These are phyloP conservation scores for Sugiyamaella floridensis DNA, from an alignment of 805 yeast species.

Conservation along the genomic window DNA sequence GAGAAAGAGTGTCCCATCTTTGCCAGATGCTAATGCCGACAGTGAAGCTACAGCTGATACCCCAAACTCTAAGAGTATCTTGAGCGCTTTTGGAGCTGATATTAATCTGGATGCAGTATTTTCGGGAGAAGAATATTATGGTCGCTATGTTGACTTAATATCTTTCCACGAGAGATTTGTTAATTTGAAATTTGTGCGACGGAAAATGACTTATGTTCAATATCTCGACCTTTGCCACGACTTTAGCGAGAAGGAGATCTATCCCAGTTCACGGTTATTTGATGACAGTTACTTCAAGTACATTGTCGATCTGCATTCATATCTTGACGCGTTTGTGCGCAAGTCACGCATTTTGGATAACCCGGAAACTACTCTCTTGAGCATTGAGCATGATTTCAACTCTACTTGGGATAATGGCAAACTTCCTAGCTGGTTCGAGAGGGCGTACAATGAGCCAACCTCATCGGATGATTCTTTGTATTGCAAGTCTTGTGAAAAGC, in stretches of 20 bases:
- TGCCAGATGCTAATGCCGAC: constrained; percentile 7
- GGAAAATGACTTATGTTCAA: constrained; percentile 38
- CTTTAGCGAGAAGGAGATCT: constrained; percentile 29
- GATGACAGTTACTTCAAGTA: constrained; percentile 38
- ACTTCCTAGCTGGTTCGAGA: constrained; percentile 9
- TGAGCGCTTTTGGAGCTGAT: constrained; percentile 46
- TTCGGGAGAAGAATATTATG: constrained; percentile 55
- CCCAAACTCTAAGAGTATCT: constrained; percentile 28
- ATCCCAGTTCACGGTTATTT: constrained; percentile 21
- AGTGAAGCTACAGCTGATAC: constrained; percentile 18
- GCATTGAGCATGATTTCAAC: constrained; percentile 27
- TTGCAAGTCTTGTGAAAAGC: constrained; percentile 59
- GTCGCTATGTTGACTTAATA: constrained; percentile 55
- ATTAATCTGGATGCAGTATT: constrained; percentile 46
- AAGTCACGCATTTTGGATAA: constrained; percentile 46
- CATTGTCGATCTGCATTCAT: constrained; percentile 39
- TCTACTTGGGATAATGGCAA: constrained; percentile 20
- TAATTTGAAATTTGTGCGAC: constrained; percentile 35
- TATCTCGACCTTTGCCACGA: constrained; percentile 44
- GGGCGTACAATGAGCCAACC: not conserved
- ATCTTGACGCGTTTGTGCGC: constrained; percentile 43
- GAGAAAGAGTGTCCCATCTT: constrained; percentile 1
- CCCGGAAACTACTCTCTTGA: constrained; percentile 29
- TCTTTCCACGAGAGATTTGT: constrained; percentile 48
- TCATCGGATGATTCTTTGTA: constrained; percentile 29